Base-by-base conservation (phyloP, 2,329 filamentous ascomycete species). In the Cytospora leucostoma region DNA sequence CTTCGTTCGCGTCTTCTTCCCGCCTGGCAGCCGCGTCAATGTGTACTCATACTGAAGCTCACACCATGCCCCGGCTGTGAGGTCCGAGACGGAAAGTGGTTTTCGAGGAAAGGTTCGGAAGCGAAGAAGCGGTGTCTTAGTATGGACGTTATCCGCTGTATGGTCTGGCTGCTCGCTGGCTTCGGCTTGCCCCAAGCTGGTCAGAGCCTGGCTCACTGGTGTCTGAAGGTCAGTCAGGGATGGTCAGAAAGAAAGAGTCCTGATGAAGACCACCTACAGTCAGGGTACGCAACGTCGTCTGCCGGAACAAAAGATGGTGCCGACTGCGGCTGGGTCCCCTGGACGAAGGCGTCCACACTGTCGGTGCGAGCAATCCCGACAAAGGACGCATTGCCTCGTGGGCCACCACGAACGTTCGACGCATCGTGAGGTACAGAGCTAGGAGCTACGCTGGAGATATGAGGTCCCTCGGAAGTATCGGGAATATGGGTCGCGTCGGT, bases 11-110 rank as follows among this genome's bases (percentile, higher is more conserved):
- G 84, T 89, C 73, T 90, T 93, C 63, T 85, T 85, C 0, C 94
- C 95, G 71, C 89, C 79, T 0, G 83, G 84, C 4, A 85, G 86
- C 61, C 86, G 88, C 3, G 88, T 91, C 61, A 99, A 82, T 0
- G 87, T 91, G 76, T 96, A 97, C 81, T 88, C 93, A 71, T 97
- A 96, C 74, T 98, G 93, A 64, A 98, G 75, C 75, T 99, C 94
- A 74, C 95, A 99, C 95, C 95, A 99, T 8, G 93, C 89, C 2
- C 93, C 93, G 1, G 92, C 90, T 0, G 93, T 87, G 32, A 98
- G 78, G 74, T 99, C 95, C 2, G 91, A 93, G 1, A 98, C 95
- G 0, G 91, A 92, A 8, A 98, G 82, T 0, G 91, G 87, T 72
- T 92, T 94, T 71, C 83, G 88, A 0, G 92, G 92, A 62, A 84